These are phyloP conservation scores for Phytopythium delawarense DNA, from an alignment of 352 stramenopile genomes.

Conservation along the genomic window DNA sequence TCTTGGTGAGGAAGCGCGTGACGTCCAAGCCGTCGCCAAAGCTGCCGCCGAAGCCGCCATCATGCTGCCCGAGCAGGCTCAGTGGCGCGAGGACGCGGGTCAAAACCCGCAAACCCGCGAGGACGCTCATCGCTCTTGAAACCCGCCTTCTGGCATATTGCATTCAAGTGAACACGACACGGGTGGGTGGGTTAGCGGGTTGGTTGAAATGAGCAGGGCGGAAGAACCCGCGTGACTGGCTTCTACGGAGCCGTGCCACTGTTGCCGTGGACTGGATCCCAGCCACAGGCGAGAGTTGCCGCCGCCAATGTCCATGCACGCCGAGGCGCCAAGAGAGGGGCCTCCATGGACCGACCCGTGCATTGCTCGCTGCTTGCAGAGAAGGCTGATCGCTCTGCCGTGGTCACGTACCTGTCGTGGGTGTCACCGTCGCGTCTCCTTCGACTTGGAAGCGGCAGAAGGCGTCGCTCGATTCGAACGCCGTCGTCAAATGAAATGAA, in stretches of 20 bases:
- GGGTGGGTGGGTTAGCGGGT: conserved; percentile 4
- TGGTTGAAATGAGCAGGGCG: not conserved
- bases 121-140: not conserved
- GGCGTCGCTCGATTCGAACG: not conserved
- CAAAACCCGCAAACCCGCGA: not conserved
- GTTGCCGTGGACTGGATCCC: not conserved
- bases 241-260: conserved; percentile 2
- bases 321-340: not conserved
- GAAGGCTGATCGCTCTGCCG: too few relatives aligned
- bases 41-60: not conserved
- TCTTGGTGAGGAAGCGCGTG: conserved; percentile 1
- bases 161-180: not conserved
- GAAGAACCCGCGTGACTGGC: not conserved
- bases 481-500: not conserved
- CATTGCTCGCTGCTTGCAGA: not conserved
- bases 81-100: not conserved
- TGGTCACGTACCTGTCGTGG: not conserved
- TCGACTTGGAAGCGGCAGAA: not conserved
- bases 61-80: conserved; percentile 1
- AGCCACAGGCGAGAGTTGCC: conserved; percentile 2
- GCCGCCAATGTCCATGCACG: not conserved
- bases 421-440: not conserved
- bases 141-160: not conserved
- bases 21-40: not conserved
- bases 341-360: not conserved